A percentile compares a stretch with the other conserved stretches of the same genome.
Conservation (phyloP, 2,329 filamentous ascomycete genomes). For the Fusarium foetens region DNA sequence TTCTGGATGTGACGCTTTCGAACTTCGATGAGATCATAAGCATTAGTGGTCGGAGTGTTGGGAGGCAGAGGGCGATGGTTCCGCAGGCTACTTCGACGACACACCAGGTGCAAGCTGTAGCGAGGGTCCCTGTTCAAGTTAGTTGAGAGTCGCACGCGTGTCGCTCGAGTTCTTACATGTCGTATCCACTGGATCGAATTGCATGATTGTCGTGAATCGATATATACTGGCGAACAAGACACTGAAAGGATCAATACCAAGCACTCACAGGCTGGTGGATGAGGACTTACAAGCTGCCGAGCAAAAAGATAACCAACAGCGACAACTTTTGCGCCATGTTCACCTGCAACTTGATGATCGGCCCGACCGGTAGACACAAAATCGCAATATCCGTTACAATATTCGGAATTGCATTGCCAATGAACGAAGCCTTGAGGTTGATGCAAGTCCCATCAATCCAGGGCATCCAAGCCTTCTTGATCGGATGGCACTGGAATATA, state of each 20-base stretch:
- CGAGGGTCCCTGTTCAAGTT: slow-evolving; percentile 22
- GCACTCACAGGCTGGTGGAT: accelerated
- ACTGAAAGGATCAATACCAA: not conserved
- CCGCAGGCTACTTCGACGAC: slow-evolving; percentile 32
- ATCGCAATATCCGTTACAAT: slow-evolving; percentile 26
- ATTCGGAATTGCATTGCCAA: slow-evolving; percentile 30
- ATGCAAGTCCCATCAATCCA: slow-evolving; percentile 19
- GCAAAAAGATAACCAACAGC: slow-evolving; percentile 23
- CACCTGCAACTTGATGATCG: slow-evolving; percentile 26
- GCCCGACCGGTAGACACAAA: slow-evolving; percentile 11
- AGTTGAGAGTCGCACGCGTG: not conserved
- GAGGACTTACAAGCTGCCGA: slow-evolving; percentile 28
- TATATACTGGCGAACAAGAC: slow-evolving; percentile 33
- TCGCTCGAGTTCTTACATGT: slow-evolving; percentile 4
- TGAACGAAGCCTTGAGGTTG: slow-evolving; percentile 27
- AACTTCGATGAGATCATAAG: slow-evolving; percentile 21
- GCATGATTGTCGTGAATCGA: slow-evolving; percentile 32
- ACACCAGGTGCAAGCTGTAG: slow-evolving; percentile 31
- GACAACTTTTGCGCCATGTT: slow-evolving; percentile 27
- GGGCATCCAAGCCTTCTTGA: slow-evolving; percentile 24
- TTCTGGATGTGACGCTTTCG: slow-evolving; percentile 3
- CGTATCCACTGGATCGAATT: slow-evolving; percentile 9
- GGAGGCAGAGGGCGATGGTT: slow-evolving; percentile 27
- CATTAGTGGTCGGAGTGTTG: slow-evolving; percentile 26
- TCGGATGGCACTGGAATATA: slow-evolving; percentile 26